These are phyloP conservation scores for Zizania palustris DNA, from an alignment of 202 grass and related monocot genomes.

Conservation along the genomic window DNA sequence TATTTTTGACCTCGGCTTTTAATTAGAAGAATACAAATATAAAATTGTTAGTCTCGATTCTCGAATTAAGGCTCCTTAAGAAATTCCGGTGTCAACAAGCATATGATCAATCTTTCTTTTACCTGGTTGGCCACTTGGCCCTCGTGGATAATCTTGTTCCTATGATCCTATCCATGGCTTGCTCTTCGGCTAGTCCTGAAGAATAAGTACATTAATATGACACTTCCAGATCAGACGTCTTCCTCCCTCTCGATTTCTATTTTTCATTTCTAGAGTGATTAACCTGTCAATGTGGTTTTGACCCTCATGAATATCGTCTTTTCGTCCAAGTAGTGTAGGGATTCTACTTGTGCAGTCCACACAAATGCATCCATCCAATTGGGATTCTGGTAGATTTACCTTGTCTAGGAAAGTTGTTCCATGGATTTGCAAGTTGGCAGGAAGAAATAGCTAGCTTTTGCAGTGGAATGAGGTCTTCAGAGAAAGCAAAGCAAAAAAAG, in stretches of 20 bases:
- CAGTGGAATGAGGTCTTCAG: background rate
- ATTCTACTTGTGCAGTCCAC: constrained; percentile 1
- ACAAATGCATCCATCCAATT: background rate
- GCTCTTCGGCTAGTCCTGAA: background rate
- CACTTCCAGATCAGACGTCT: background rate
- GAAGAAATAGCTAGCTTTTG: background rate
- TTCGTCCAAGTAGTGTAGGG: background rate
- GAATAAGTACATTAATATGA: background rate
- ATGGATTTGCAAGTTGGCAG: background rate
- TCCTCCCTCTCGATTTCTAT: background rate
- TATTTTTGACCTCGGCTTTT: no score
- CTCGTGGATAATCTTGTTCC: background rate
- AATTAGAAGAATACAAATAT: no score
- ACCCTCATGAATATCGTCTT: background rate
- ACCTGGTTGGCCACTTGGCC: background rate
- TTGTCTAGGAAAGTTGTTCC: background rate
- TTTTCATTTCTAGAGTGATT: background rate
- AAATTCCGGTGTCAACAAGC: no score
- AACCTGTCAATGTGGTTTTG: background rate
- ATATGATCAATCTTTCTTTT: no score
- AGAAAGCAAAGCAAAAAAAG: background rate
- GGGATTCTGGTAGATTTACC: background rate
- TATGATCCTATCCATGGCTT: background rate
- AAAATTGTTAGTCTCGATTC: no score
- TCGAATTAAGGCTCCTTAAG: no score